These are phyloP conservation scores for Yamadazyma buinensis DNA, from an alignment of 1,139 yeast species.

Conservation along the genomic window DNA sequence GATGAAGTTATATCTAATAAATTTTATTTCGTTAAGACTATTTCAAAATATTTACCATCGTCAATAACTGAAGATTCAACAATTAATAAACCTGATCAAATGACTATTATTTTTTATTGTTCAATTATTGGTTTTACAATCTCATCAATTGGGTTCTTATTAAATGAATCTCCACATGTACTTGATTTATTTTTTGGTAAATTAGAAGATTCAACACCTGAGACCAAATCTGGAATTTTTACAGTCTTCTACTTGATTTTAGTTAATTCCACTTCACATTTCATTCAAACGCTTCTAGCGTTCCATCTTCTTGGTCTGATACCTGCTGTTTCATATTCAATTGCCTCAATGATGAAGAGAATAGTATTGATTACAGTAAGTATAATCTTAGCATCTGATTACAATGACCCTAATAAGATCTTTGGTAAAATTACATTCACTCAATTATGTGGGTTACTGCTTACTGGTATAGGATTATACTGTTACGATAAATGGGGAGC, in stretches of 20 bases:
- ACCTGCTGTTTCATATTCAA: conserved; percentile 39
- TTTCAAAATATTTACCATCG: conserved; percentile 22
- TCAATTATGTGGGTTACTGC: conserved; percentile 27
- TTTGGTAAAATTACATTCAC: conserved; percentile 26
- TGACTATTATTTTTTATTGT: conserved; percentile 36
- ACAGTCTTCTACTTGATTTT: conserved; percentile 23
- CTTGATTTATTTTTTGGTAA: conserved; percentile 12
- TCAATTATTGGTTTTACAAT: conserved; percentile 32
- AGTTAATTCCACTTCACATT: conserved; percentile 32
- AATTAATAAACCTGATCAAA: conserved; percentile 32
- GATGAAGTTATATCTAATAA: conserved; percentile 18
- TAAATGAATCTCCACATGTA: conserved; percentile 26
- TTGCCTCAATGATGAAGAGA: conserved; percentile 43
- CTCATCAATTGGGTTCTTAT: conserved; percentile 28
- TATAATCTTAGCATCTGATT: conserved; percentile 20
- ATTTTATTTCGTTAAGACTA: too few relatives aligned
- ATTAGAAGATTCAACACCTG: conserved; percentile 15
- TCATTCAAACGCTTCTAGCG: conserved; percentile 34
- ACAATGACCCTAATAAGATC: conserved; percentile 17
- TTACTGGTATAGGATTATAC: conserved; percentile 34
- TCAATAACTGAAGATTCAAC: conserved; percentile 16
- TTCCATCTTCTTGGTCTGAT: conserved; percentile 36
- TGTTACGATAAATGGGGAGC: conserved; percentile 44
- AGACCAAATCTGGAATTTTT: conserved; percentile 20
- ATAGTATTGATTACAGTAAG: conserved; percentile 36